Evolutionary conservation across 2,329 filamentous ascomycete species (phyloP).

Genomic region (Sclerotinia subarctica): DNA sequence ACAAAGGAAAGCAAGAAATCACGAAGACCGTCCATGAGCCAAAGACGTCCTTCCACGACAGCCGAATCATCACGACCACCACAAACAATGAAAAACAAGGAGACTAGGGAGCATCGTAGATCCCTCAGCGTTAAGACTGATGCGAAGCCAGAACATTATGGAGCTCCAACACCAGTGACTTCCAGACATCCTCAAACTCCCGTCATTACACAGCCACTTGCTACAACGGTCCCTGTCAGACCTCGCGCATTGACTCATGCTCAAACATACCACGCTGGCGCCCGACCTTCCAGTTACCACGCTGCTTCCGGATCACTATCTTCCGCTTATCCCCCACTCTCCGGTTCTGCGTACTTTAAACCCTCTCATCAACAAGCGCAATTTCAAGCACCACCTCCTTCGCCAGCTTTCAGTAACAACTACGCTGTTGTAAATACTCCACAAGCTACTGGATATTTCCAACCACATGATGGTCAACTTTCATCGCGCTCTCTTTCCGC

Average conservation of each 20-base stretch:
- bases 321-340: slow-evolving; percentile 17
- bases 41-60: slow-evolving; percentile 9
- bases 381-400: slow-evolving; percentile 19
- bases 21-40: slow-evolving; percentile 6
- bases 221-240: slow-evolving; percentile 11
- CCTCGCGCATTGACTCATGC: slow-evolving; percentile 14
- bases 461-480: slow-evolving; percentile 6
- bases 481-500: slow-evolving; percentile 27
- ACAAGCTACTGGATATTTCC: slow-evolving; percentile 6
- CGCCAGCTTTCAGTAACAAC: slow-evolving; percentile 15
- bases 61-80: slow-evolving; percentile 14
- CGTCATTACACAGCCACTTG: slow-evolving; percentile 8
- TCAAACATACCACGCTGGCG: slow-evolving; percentile 10
- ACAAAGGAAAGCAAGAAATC: slow-evolving; percentile 10
- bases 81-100: slow-evolving; percentile 5
- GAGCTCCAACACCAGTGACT: slow-evolving; percentile 2
- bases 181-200: slow-evolving; percentile 12
- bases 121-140: slow-evolving; percentile 15
- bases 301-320: background rate
- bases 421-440: background rate
- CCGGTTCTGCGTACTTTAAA: slow-evolving; percentile 16
- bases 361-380: background rate
- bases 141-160: slow-evolving; percentile 14
- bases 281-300: slow-evolving; percentile 18
- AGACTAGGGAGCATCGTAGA: slow-evolving; percentile 15